A percentile compares a stretch with the other conserved stretches of the same genome.
These are phyloP conservation scores for Fusarium tupiense DNA, from an alignment of 2,329 filamentous ascomycete genomes.

Conservation along the genomic window DNA sequence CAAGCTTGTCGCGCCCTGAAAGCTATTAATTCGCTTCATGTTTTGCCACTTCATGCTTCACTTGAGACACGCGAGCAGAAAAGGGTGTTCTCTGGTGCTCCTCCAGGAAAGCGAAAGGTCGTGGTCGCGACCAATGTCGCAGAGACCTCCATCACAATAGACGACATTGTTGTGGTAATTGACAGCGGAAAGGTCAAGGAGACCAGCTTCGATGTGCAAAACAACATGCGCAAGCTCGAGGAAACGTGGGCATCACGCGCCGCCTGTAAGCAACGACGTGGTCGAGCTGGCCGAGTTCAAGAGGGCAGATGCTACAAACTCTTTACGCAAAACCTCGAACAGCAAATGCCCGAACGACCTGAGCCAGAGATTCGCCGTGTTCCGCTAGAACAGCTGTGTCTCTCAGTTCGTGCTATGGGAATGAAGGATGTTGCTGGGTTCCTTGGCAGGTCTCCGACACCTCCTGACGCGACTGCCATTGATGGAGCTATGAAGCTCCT, in stretches of 20 bases:
- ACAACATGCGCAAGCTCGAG: constrained; percentile 92
- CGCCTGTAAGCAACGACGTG: constrained; percentile 92
- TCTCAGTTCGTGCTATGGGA: constrained; percentile 96
- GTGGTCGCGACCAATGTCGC: constrained; percentile 97
- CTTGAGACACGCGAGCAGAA: constrained; percentile 89
- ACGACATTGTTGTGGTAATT: constrained; percentile 95
- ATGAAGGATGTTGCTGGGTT: constrained; percentile 84
- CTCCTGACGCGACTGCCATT: constrained; percentile 85
- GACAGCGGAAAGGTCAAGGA: constrained; percentile 97
- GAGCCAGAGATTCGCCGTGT: constrained; percentile 95
- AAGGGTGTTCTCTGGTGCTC: constrained; percentile 81
- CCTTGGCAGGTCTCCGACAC: constrained; percentile 86
- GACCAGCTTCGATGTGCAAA: constrained; percentile 90
- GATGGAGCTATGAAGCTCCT: constrained; percentile 84
- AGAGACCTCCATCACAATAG: constrained; percentile 98
- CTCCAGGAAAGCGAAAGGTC: constrained; percentile 85
- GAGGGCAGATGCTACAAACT: constrained; percentile 95
- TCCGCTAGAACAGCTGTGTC: constrained; percentile 90
- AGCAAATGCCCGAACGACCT: constrained; percentile 85
- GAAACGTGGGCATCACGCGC: constrained; percentile 96
- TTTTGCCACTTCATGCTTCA: constrained; percentile 90
- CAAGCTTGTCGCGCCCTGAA: constrained; percentile 80
- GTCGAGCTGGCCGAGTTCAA: constrained; percentile 91
- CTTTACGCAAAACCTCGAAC: constrained; percentile 86
- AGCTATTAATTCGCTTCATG: constrained; percentile 71